Percentiles rank a stretch among this genome's conserved stretches.
Evolutionary conservation across 1,139 yeast species (phyloP).

Genomic region (Meyerozyma elateridarum): DNA sequence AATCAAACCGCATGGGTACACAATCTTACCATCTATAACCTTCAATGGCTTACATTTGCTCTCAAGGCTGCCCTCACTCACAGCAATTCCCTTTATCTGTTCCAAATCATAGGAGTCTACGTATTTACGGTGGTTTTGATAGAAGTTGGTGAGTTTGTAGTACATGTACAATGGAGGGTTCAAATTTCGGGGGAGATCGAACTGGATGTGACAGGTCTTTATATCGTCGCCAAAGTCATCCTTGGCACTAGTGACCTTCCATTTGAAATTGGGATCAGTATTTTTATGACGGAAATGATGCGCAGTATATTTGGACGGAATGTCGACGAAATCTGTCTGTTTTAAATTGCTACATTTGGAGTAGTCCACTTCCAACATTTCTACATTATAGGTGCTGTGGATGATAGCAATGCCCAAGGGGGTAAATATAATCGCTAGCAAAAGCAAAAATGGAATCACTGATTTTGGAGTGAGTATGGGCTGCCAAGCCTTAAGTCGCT

Average conservation of each 20-base stretch:
- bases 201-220: conserved; percentile 50
- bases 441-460: conserved; percentile 62
- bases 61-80: conserved; percentile 38
- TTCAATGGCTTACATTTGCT: conserved; percentile 59
- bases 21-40: conserved; percentile 32
- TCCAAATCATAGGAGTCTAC: conserved; percentile 64
- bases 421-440: conserved; percentile 63
- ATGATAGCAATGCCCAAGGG: conserved; percentile 72
- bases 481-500: conserved; percentile 63
- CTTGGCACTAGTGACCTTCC: conserved; percentile 44
- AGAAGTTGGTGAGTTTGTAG: conserved; percentile 69
- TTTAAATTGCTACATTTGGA: conserved; percentile 49
- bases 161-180: conserved; percentile 60
- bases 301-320: conserved; percentile 49
- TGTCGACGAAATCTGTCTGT: conserved; percentile 26
- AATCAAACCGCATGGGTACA: conserved; percentile 76
- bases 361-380: conserved; percentile 55
- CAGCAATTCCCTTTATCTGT: conserved; percentile 63
- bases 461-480: conserved; percentile 73
- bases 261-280: conserved; percentile 43
- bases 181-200: conserved; percentile 55
- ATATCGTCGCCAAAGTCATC: conserved; percentile 31
- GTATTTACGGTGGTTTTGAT: conserved; percentile 74
- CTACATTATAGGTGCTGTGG: conserved; percentile 55
- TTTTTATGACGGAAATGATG: conserved; percentile 51